Base-by-base conservation (phyloP, 768 basidiomycete species). In the Podaxis pistillaris region DNA sequence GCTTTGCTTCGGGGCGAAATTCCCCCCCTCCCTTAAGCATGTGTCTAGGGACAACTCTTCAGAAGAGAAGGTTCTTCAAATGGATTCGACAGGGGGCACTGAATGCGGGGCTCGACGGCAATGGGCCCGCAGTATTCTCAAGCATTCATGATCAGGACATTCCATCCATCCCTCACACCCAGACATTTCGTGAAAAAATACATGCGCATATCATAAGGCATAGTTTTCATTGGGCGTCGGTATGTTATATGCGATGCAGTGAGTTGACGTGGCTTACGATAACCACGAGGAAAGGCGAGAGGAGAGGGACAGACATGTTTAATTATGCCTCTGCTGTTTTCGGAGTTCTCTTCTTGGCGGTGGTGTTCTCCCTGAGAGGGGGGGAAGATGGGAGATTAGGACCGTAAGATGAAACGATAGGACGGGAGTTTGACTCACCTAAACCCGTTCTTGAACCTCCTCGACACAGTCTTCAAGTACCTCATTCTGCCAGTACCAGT, bases 371-470 rank as follows among this genome's bases (percentile, higher is more conserved):
- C 74, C 94, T 93, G 73, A 60, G 52, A 53, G n/a, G 24, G 8
- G 46, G 47, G 22, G 41, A 13, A 50, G 51, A 19, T 24, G 12
- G 46, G 47, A 28, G 41, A 13, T 37, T 51, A 22, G 13, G 56
- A 24, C 53, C 58, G 44, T 37, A 19, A 19, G 28, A 59, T 41
- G n/a, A 56, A 24, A 57, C n/a, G 60, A 28, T 19, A 50, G 4
- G 11, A 22, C 8, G 4, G 49, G 12, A 44, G 38, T 12, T 6
- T 37, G 12, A 68, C 83, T 56, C 64, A 92, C 93, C 91, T 87
- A 88, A 96, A 98, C 60, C 96, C 94, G 74, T 97, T 98, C 89
- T 98, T 98, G 90, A 98, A 98, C 69, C 94, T 86, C 75, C 96
- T 87, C 70, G 90, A 88, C 47, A 98, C 96, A 58, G 83, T 77